Percentiles rank a stretch among this genome's conserved stretches.
Evolutionary conservation across 2,329 filamentous ascomycete species (phyloP).

Genomic region (Penicillium verrucosum): DNA sequence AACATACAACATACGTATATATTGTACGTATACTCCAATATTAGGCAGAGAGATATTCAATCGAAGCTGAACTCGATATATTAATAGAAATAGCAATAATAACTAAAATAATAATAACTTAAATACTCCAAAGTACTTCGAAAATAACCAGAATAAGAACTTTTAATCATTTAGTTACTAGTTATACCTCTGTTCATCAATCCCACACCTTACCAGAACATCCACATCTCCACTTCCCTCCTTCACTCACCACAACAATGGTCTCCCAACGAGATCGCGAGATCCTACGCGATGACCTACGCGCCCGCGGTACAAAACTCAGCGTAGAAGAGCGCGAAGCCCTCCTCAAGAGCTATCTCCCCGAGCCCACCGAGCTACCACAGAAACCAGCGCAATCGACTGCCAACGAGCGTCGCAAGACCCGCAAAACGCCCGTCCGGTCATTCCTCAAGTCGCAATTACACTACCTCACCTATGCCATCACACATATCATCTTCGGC

Average conservation of each 20-base stretch:
- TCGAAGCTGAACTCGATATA: neutral
- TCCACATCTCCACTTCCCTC: constrained; percentile 8
- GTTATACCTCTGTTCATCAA: too few relatives aligned
- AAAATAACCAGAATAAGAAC: neutral
- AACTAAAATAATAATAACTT: neutral
- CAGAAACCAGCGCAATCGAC: constrained; percentile 8
- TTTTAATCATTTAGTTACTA: neutral
- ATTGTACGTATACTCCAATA: neutral
- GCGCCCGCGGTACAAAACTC: constrained; percentile 41
- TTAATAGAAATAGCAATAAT: neutral
- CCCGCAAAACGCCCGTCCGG: constrained; percentile 41
- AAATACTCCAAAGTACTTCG: neutral
- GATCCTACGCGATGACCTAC: constrained; percentile 40
- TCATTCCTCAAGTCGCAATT: constrained; percentile 45
- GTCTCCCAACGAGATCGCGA: constrained; percentile 33
- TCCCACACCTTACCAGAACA: neutral
- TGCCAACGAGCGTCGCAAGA: constrained; percentile 24
- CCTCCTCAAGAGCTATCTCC: constrained; percentile 53
- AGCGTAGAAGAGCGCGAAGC: constrained; percentile 49
- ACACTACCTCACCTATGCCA: constrained; percentile 44
- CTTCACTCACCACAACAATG: constrained; percentile 23
- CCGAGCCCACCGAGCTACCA: constrained; percentile 39
- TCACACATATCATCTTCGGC: constrained; percentile 73
- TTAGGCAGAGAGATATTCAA: neutral
- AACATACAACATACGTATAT: neutral